Evolutionary conservation across 306 rosid species (phyloP), one percentile per base, ranked within the genome.

Genomic region (Inga oerstediana): DNA sequence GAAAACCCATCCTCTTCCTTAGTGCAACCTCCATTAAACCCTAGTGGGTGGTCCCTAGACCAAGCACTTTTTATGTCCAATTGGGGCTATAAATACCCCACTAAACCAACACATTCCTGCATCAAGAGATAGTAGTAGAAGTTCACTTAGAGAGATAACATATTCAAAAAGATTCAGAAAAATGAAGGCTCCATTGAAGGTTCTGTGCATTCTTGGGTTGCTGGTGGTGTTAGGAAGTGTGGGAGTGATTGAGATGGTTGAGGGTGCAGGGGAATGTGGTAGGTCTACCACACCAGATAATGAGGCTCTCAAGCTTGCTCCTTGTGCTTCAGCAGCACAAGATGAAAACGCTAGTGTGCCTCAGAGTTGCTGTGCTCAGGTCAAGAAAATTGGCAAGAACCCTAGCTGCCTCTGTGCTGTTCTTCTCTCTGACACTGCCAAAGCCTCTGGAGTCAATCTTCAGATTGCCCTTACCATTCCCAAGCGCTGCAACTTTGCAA

Each of bases 221-320:
- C 24, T 91, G 3, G 84, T 83, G 3, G 82, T 84, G 13, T n/a
- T 84, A 35, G 65, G 84, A 51, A 77, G 90, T 74, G 35, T 43
- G 71, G 79, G 61, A 79, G 52, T 78, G 56, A 5, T 84, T 27
- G 74, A 84, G 68, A 68, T 17, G 48, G 88, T 77, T 44, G 88
- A 87, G 58, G 86, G 89, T 77, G 91, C 88, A 52, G 86, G 94
- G 27, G 89, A 90, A 34, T 89, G 93, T 85, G 96, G 96, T 1
- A 90, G 72, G 34, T 10, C 49, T 8, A 85, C 85, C 3, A 82
- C 82, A 14, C 96, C 96, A 70, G 93, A 90, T 34, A 82, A 82
- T 27, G 88, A 90, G 74, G 93, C 96, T 35, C 5, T 84, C 45
- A 92, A 86, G 80, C 89, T 92, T 41, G 92, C 86, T 16, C 91